Conservation (phyloP, 2,329 filamentous ascomycete species). For the Mycogone perniciosa region DNA sequence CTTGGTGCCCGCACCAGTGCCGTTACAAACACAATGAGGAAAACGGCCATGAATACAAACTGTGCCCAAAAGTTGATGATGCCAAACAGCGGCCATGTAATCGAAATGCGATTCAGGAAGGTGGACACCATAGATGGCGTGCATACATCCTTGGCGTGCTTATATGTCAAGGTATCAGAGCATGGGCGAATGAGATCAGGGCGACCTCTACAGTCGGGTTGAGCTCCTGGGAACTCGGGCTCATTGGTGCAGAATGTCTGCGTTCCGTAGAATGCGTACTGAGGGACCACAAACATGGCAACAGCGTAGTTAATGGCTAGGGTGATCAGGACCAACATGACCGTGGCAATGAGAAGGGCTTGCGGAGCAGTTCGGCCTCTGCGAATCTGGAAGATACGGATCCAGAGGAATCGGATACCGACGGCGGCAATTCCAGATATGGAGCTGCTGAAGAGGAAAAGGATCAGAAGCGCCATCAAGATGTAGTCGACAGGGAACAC, state of each 20-base stretch:
- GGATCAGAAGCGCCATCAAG: constrained; percentile 74
- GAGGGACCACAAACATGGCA: constrained; percentile 88
- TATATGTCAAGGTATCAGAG: constrained; percentile 66
- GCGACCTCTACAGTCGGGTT: constrained; percentile 69
- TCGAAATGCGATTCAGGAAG: constrained; percentile 84
- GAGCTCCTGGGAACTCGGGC: constrained; percentile 53
- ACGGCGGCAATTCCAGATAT: constrained; percentile 79
- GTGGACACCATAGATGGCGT: constrained; percentile 87
- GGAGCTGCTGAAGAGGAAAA: constrained; percentile 84
- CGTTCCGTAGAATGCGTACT: constrained; percentile 89
- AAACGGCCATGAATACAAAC: constrained; percentile 81
- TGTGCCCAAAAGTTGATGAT: constrained; percentile 94
- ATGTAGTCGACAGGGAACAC: constrained; percentile 90
- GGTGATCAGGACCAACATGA: constrained; percentile 82
- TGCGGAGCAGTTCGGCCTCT: constrained; percentile 86
- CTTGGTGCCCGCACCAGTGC: constrained; percentile 75
- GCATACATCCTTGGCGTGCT: constrained; percentile 73
- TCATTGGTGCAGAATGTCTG: constrained; percentile 86
- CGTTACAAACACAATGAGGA: constrained; percentile 73
- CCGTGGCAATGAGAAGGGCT: constrained; percentile 82
- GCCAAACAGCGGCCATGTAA: constrained; percentile 95
- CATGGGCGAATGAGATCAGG: constrained; percentile 71
- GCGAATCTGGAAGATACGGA: constrained; percentile 85
- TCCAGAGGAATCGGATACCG: constrained; percentile 94
- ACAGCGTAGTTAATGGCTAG: constrained; percentile 90